Base-by-base conservation (phyloP, 192 early-diverging fungal genomes). In the Anaeromyces robustus region DNA sequence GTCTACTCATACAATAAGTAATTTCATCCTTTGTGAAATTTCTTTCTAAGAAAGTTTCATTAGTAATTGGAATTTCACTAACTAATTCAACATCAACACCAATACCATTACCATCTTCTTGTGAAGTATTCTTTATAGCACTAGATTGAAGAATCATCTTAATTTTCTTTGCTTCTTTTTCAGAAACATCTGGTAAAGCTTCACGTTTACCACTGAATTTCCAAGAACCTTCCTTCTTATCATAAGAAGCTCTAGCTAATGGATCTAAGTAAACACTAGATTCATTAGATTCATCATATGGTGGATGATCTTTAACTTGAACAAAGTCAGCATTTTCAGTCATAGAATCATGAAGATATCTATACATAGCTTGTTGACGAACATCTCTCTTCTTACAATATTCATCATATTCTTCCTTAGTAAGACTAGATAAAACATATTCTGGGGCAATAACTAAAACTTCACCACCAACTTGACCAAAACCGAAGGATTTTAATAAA, bases 401-500 rank as follows among this genome's bases (percentile, higher is more conserved):
- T 17, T 82, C 86, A 30, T 90, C 87, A 81, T 94, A 95, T 82
- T 91, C 88, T 79, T 86, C 81, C 78, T 91, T 88, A 81, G 92
- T 88, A 26, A 97, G 85, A 77, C 92, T 89, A 68, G 88, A 93
- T 29, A 95, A 85, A 77, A 96, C 86, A 84, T 94, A 95, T 85
- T 96, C 94, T 12, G 96, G 92, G 87, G 96, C 95, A 39, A 97
- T 86, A 77, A 96, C 84, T 6, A 97, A 90, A 6, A 93, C 84
- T 83, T 97, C 96, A 81, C 90, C 95, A 80, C 96, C 96, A 78
- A 94, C 96, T 86, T 97, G 96, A 78, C 96, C 95, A 87, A 96
- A 97, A 52, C 96, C 96, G 86, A 97, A 97, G 43, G 92, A 93
- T 88, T 97, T 97, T 82, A 97, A 89, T 78, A 97, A 82, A 82